Percentiles rank a stretch among this genome's conserved stretches.
Conservation (phyloP, 306 rosid genomes). For the Castanea crenata region DNA sequence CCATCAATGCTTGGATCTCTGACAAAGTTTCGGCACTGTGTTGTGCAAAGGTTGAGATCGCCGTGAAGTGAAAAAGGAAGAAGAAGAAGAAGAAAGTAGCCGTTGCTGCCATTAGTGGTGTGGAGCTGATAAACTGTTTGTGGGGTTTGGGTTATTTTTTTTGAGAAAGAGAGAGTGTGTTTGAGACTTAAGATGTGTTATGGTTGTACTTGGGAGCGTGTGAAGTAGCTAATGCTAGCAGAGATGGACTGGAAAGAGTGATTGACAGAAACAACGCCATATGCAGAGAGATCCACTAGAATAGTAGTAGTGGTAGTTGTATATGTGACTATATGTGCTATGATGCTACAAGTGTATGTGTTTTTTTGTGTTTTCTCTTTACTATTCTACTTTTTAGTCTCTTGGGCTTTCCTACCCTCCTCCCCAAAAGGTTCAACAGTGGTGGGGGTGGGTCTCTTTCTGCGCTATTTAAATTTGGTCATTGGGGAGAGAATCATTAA, state of each 20-base stretch:
- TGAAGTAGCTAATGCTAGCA: neutral
- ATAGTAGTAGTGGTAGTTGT: neutral
- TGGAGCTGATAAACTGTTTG: neutral
- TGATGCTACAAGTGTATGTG: neutral
- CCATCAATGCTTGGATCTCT: slow-evolving; percentile 53
- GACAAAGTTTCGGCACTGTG: neutral
- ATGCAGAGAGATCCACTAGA: neutral
- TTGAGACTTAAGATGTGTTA: neutral
- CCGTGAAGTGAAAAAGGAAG: slow-evolving; percentile 20
- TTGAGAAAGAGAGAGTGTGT: slow-evolving; percentile 7
- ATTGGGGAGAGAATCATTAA: slow-evolving; percentile 4
- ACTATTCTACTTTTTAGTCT: neutral
- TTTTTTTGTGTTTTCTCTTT: slow-evolving; percentile 1
- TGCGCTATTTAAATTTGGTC: slow-evolving; percentile 15
- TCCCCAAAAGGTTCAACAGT: slow-evolving; percentile 26
- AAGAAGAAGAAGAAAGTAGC: slow-evolving; percentile 44
- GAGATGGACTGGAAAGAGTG: slow-evolving; percentile 23
- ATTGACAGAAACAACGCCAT: slow-evolving; percentile 26
- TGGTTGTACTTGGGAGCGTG: slow-evolving; percentile 42
- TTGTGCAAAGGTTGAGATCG: slow-evolving; percentile 20
- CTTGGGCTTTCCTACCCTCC: slow-evolving; percentile 21
- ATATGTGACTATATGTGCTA: no score
- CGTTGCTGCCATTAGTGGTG: slow-evolving; percentile 42
- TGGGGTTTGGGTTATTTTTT: neutral
- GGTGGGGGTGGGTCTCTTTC: neutral